Evolutionary conservation across 2,329 filamentous ascomycete species (phyloP).

Genomic region (Fusarium paranaense): DNA sequence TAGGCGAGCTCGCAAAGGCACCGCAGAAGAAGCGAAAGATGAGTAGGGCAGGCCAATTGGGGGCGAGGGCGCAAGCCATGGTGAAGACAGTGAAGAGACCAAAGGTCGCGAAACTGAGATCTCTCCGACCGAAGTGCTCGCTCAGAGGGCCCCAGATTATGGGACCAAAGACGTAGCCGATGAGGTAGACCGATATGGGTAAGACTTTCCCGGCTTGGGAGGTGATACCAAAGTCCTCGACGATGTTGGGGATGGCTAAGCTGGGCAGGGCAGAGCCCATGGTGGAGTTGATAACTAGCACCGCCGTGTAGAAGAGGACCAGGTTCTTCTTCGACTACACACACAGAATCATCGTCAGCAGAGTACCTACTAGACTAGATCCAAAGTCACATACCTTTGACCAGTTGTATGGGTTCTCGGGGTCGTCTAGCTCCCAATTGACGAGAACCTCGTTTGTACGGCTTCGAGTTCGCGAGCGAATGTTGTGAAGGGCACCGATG

Average conservation of each 20-base stretch:
- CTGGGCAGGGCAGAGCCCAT: slow-evolving; percentile 74
- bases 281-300: slow-evolving; percentile 75
- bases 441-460: slow-evolving; percentile 52
- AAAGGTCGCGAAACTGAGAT: slow-evolving; percentile 59
- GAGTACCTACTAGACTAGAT: not conserved
- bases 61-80: slow-evolving; percentile 67
- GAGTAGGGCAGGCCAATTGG: slow-evolving; percentile 64
- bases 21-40: slow-evolving; percentile 67
- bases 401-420: slow-evolving; percentile 67
- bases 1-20: slow-evolving; percentile 67
- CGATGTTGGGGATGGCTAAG: slow-evolving; percentile 70
- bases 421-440: slow-evolving; percentile 60
- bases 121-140: slow-evolving; percentile 71
- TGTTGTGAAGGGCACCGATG: slow-evolving; percentile 49
- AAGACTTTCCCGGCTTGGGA: slow-evolving; percentile 60
- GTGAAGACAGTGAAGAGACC: slow-evolving; percentile 62
- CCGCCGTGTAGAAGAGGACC: slow-evolving; percentile 66
- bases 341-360: not conserved
- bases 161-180: slow-evolving; percentile 72
- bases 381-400: slow-evolving; percentile 47
- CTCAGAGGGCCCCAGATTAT: slow-evolving; percentile 74
- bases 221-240: slow-evolving; percentile 66
- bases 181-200: slow-evolving; percentile 72
- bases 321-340: slow-evolving; percentile 64
- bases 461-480: slow-evolving; percentile 49